phyloP scores from a whole-genome alignment of 1,139 yeast species.

The Pneumocystis canis region DNA sequence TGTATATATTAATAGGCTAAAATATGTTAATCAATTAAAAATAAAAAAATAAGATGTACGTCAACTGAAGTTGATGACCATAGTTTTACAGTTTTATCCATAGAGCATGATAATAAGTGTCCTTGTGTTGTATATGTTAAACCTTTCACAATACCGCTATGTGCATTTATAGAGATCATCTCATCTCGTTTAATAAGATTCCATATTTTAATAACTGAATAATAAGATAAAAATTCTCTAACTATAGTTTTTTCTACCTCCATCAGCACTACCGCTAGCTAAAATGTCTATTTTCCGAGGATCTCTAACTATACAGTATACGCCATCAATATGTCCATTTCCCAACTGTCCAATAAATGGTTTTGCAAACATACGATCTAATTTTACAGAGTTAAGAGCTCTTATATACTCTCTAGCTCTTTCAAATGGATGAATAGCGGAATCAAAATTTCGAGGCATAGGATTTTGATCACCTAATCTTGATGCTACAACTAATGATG shows the following conservation, averaged over 20 bases:
- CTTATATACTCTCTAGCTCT: constrained; percentile 91
- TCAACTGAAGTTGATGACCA: constrained; percentile 35
- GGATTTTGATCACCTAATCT: constrained; percentile 76
- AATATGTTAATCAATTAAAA: not conserved
- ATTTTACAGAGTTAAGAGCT: constrained; percentile 85
- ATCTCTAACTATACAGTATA: constrained; percentile 77
- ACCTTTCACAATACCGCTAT: constrained; percentile 81
- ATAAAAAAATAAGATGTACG: not conserved
- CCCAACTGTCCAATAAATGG: constrained; percentile 95
- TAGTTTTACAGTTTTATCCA: constrained; percentile 74
- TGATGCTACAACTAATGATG: constrained; percentile 75
- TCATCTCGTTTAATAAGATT: constrained; percentile 64
- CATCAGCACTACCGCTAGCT: constrained; percentile 93
- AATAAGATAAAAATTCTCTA: not conserved
- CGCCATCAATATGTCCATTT: constrained; percentile 88
- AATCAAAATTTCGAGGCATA: constrained; percentile 77
- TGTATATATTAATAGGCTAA: constrained; percentile 45
- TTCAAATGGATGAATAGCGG: constrained; percentile 93
- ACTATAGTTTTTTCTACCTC: constrained; percentile 23
- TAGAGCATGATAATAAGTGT: constrained; percentile 69
- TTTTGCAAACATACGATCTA: constrained; percentile 89
- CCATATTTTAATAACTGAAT: constrained; percentile 68
- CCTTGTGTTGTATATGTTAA: constrained; percentile 62
- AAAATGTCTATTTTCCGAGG: constrained; percentile 52
- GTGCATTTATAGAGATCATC: constrained; percentile 67